phyloP scores from a whole-genome alignment of 345 rosid species.

The Gossypium mustelinum region DNA sequence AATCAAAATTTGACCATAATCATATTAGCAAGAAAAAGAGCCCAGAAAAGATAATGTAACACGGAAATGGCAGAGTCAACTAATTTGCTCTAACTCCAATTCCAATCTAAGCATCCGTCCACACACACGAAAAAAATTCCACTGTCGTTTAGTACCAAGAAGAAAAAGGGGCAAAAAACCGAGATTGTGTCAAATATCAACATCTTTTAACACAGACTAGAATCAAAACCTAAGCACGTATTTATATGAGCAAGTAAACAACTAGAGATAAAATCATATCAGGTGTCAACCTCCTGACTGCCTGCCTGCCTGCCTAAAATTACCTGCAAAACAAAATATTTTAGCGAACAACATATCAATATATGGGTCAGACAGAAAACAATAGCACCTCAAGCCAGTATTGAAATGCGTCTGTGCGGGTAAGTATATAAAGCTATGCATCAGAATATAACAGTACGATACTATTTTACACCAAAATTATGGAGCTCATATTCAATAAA shows the following conservation, averaged over 20 bases:
- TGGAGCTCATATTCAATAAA: too few relatives aligned
- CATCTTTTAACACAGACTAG: neutral
- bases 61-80: neutral
- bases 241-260: neutral
- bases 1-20: too few relatives aligned
- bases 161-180: neutral
- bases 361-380: neutral
- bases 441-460: neutral
- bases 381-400: neutral
- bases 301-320: neutral
- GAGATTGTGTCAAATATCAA: neutral
- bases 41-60: neutral
- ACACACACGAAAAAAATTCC: too few relatives aligned
- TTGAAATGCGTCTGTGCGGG: neutral
- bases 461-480: neutral
- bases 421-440: neutral
- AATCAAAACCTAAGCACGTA: neutral
- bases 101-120: too few relatives aligned
- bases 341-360: neutral
- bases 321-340: conserved; percentile 11
- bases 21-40: neutral
- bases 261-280: neutral
- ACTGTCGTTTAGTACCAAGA: too few relatives aligned
- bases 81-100: neutral
- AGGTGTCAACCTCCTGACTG: neutral